A percentile compares a stretch with the other conserved stretches of the same genome.
These are phyloP conservation scores for Gigaspora rosea DNA, from an alignment of 192 early-diverging fungal species.

Conservation along the genomic window DNA sequence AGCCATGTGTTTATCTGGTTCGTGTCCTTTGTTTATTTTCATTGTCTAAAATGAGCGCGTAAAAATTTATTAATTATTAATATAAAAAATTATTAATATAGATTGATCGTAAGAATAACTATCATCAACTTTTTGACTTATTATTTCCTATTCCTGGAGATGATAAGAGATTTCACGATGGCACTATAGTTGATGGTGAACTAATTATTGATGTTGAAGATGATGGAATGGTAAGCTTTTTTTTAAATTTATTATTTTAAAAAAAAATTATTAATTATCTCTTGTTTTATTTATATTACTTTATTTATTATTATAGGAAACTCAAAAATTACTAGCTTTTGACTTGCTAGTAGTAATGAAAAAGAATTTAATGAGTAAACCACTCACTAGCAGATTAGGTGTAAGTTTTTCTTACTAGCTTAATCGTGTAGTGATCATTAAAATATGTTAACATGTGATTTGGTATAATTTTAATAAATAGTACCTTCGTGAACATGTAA, in stretches of 20 bases:
- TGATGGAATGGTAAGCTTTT: conserved; percentile 49
- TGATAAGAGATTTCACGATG: conserved; percentile 51
- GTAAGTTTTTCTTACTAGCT: conserved; percentile 46
- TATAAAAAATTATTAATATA: conserved; percentile 12
- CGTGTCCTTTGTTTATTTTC: conserved; percentile 11
- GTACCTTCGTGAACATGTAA: conserved; percentile 64
- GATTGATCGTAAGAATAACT: conserved; percentile 90
- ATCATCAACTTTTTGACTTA: conserved; percentile 61
- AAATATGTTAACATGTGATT: background rate
- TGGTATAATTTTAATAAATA: conserved; percentile 32
- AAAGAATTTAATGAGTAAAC: conserved; percentile 54
- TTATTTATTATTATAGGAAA: conserved; percentile 18
- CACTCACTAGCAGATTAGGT: conserved; percentile 70
- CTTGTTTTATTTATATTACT: background rate
- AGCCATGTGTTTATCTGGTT: conserved; percentile 60
- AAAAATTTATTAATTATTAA: background rate
- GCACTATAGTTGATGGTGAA: conserved; percentile 91
- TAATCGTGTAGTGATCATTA: background rate
- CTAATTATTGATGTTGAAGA: conserved; percentile 75
- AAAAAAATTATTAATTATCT: background rate
- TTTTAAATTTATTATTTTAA: background rate
- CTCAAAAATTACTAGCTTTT: conserved; percentile 62
- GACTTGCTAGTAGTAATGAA: conserved; percentile 71
- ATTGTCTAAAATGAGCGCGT: background rate
- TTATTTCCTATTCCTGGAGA: conserved; percentile 63